Percentiles rank a stretch among this genome's conserved stretches.
Conservation (phyloP, 2,329 filamentous ascomycete genomes). For the Diaporthe eres region DNA sequence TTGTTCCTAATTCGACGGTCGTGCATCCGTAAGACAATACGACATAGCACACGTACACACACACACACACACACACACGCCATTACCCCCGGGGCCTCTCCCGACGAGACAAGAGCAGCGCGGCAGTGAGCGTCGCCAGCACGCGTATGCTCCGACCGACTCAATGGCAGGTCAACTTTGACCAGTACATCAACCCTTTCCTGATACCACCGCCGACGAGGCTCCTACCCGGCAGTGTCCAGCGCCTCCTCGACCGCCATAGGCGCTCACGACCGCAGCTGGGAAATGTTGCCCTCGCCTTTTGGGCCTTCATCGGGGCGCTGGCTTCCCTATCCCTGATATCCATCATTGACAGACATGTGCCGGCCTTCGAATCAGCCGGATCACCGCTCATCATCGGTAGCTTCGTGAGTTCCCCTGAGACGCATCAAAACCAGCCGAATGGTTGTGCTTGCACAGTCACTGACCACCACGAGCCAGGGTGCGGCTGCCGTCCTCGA, state of each 20-base stretch:
- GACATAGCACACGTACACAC: neutral
- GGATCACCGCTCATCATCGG: conserved; percentile 74
- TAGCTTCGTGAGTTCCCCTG: conserved; percentile 72
- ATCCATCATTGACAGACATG: conserved; percentile 67
- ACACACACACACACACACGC: neutral
- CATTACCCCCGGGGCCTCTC: neutral
- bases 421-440: neutral
- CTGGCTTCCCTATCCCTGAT: conserved; percentile 74
- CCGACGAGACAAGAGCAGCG: neutral
- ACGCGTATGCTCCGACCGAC: conserved; percentile 30
- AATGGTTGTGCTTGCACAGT: neutral
- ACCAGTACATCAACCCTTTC: conserved; percentile 79
- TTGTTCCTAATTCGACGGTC: neutral
- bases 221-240: conserved; percentile 74
- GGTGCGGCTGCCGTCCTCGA: conserved; percentile 83
- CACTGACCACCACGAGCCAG: conserved; percentile 53
- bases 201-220: conserved; percentile 76
- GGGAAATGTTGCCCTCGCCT: conserved; percentile 71
- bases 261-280: conserved; percentile 53
- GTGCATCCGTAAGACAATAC: neutral
- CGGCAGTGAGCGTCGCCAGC: neutral
- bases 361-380: conserved; percentile 66
- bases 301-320: conserved; percentile 76
- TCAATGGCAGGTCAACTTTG: conserved; percentile 78
- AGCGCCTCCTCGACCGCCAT: conserved; percentile 78